phyloP scores from a whole-genome alignment of 345 rosid species.

The Isatis tinctoria region DNA sequence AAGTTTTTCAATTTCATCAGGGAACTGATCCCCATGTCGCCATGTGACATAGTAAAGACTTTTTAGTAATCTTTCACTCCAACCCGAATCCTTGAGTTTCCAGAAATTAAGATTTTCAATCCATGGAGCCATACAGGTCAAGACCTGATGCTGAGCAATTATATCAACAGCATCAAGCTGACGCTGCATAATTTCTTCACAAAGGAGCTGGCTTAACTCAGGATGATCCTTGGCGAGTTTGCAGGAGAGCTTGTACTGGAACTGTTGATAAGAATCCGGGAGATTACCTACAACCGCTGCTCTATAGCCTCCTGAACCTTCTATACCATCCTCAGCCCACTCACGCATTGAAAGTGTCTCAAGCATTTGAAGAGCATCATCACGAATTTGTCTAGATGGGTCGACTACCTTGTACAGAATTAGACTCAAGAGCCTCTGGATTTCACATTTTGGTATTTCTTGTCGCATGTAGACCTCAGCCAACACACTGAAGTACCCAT shows the following conservation, averaged over 20 bases:
- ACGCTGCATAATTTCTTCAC: slow-evolving; percentile 98
- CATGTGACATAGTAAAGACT: slow-evolving; percentile 98
- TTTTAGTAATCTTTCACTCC: slow-evolving; percentile 95
- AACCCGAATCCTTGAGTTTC: slow-evolving; percentile 98
- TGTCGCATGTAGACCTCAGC: slow-evolving; percentile 99
- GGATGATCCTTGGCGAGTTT: slow-evolving; percentile 99
- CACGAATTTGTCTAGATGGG: slow-evolving; percentile 96
- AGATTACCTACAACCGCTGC: slow-evolving; percentile 99
- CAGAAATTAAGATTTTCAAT: slow-evolving; percentile 97
- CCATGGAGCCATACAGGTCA: slow-evolving; percentile 99
- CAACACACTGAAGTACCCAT: slow-evolving; percentile 95
- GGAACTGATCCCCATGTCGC: slow-evolving; percentile 98
- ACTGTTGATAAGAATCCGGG: slow-evolving; percentile 98
- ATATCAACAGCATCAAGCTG: slow-evolving; percentile 99
- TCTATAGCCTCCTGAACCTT: slow-evolving; percentile 89
- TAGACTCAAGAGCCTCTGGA: slow-evolving; percentile 91
- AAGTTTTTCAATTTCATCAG: slow-evolving; percentile 97
- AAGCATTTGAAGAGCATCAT: slow-evolving; percentile 99
- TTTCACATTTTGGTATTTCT: slow-evolving; percentile 96
- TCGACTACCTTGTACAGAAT: slow-evolving; percentile 98
- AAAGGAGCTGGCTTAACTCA: slow-evolving; percentile 89
- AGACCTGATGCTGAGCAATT: slow-evolving; percentile 98
- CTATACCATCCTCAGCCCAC: slow-evolving; percentile 96
- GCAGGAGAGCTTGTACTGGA: slow-evolving; percentile 94
- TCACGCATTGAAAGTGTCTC: slow-evolving; percentile 97